Evolutionary conservation across 2,329 filamentous ascomycete genomes (phyloP).

Genomic region (Arachnopeziza araneosa): DNA sequence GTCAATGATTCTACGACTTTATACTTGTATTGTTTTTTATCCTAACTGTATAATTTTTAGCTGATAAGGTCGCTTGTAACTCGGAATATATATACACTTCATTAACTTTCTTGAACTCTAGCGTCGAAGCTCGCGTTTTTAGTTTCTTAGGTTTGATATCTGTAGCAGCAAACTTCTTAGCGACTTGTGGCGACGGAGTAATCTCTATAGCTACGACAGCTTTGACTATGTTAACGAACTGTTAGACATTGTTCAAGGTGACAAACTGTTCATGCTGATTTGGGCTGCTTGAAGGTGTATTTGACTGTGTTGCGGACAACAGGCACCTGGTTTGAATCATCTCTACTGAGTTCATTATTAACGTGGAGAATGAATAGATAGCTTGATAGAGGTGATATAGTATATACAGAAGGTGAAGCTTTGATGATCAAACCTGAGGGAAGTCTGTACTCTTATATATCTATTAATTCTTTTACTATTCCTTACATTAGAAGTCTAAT

Average conservation of each 20-base stretch:
- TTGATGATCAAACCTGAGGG: background rate
- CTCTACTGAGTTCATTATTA: constrained; percentile 4
- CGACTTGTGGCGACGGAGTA: background rate
- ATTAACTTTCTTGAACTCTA: constrained; percentile 19
- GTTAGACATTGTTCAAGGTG: constrained; percentile 1
- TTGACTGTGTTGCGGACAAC: background rate
- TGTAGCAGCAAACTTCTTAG: background rate
- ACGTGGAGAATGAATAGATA: background rate
- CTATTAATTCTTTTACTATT: background rate
- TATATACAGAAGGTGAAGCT: background rate
- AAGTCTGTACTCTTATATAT: background rate
- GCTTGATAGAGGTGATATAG: background rate
- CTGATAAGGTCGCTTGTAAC: background rate
- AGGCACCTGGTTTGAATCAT: background rate
- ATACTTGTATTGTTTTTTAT: constrained; percentile 25
- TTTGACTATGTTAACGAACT: constrained; percentile 7
- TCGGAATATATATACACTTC: constrained; percentile 17
- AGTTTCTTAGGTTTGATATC: background rate
- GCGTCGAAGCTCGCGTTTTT: constrained; percentile 11
- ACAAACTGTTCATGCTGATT: background rate
- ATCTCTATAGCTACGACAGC: constrained; percentile 3
- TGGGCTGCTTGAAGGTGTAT: constrained; percentile 1
- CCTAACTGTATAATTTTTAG: constrained; percentile 13
- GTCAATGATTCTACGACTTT: constrained; percentile 24
- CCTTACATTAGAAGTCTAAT: background rate